A percentile compares a stretch with the other conserved stretches of the same genome.
These are phyloP conservation scores for Talaromyces sp. DNA, from an alignment of 2,329 filamentous ascomycete species.

Conservation along the genomic window DNA sequence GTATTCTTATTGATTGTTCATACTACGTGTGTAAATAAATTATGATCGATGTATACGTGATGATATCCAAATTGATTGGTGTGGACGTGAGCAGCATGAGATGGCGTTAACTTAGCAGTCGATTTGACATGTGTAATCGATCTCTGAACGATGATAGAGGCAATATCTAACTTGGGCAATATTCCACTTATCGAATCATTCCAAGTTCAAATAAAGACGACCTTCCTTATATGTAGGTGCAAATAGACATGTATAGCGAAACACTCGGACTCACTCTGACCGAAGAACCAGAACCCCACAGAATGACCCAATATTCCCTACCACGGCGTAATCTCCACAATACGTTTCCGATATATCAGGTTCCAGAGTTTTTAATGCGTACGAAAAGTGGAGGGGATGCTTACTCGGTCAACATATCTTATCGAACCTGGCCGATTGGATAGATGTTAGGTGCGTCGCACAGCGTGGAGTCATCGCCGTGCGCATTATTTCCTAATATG, in stretches of 20 bases:
- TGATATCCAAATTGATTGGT: not conserved
- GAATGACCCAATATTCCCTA: not conserved
- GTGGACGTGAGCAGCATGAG: not conserved
- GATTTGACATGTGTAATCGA: not conserved
- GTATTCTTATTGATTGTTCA: conserved; percentile 7
- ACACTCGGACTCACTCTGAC: too few relatives aligned
- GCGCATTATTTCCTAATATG: not conserved
- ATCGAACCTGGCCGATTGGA: not conserved
- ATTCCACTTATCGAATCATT: not conserved
- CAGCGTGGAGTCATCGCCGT: not conserved
- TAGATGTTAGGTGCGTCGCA: not conserved
- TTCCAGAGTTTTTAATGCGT: not conserved
- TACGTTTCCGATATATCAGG: not conserved
- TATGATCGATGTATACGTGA: not conserved
- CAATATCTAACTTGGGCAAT: too few relatives aligned
- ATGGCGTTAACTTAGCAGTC: not conserved
- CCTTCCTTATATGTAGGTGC: too few relatives aligned
- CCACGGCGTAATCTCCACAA: too few relatives aligned
- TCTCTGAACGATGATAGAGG: too few relatives aligned
- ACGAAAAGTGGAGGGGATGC: not conserved
- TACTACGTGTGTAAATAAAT: not conserved
- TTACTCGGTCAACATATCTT: not conserved
- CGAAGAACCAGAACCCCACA: not conserved
- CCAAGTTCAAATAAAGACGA: not conserved
- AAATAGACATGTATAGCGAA: too few relatives aligned